Evolutionary conservation across 2,329 filamentous ascomycete species (phyloP).

Genomic region (Fusarium chaquense): DNA sequence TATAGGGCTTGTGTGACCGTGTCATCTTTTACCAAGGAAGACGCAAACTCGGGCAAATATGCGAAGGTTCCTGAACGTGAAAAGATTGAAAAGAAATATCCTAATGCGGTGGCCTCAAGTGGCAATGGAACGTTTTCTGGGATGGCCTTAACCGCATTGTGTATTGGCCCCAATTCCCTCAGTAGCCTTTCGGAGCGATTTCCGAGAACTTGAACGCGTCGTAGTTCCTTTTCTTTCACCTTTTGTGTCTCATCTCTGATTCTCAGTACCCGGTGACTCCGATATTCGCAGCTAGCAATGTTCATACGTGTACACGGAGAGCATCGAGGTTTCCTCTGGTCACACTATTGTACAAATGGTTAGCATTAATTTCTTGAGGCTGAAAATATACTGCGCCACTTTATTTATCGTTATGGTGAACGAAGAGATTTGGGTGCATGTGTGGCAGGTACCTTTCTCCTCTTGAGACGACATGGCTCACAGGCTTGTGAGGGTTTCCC

Average conservation of each 20-base stretch:
- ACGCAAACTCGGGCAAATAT: neutral
- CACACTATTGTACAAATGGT: neutral
- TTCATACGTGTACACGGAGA: neutral
- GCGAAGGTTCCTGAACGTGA: neutral
- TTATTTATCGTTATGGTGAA: too few relatives aligned
- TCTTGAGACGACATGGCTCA: conserved; percentile 9
- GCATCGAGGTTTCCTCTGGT: conserved; percentile 3
- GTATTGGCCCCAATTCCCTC: neutral
- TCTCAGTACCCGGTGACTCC: neutral
- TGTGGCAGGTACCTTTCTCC: conserved; percentile 1
- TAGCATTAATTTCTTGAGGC: neutral
- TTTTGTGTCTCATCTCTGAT: conserved; percentile 1
- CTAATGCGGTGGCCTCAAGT: neutral
- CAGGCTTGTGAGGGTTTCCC: conserved; percentile 12
- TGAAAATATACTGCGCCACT: neutral
- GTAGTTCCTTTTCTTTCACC: neutral
- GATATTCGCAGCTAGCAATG: conserved; percentile 1
- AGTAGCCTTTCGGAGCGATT: neutral
- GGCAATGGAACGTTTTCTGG: neutral
- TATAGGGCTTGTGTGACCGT: neutral
- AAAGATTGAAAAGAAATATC: conserved; percentile 6
- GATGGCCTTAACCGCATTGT: neutral
- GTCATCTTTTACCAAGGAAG: neutral
- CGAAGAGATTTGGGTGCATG: neutral
- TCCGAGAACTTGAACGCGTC: too few relatives aligned